These are phyloP conservation scores for Pittosporum tobira DNA, from an alignment of 129 eudicot species.

Conservation along the genomic window DNA sequence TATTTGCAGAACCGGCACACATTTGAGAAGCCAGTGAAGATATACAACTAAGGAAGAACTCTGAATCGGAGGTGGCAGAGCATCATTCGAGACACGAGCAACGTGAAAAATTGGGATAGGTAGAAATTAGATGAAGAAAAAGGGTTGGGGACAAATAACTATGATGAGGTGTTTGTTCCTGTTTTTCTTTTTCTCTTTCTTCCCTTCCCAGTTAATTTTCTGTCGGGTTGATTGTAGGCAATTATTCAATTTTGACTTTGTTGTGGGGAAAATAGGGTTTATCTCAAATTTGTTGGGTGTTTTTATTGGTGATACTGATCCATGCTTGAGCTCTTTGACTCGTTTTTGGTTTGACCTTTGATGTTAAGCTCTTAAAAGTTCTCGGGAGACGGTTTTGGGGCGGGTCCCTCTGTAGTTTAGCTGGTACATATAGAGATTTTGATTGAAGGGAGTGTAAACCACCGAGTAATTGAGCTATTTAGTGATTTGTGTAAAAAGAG, in stretches of 20 bases:
- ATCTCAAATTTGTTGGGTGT: background rate
- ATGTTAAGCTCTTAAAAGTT: background rate
- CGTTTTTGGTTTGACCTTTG: background rate
- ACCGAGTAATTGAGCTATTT: too few species aligned
- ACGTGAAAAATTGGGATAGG: background rate
- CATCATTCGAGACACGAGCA: background rate
- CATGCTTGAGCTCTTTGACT: background rate
- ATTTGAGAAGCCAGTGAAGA: slow-evolving; percentile 70
- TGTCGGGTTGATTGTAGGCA: background rate
- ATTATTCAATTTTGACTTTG: background rate
- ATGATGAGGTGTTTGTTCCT: background rate
- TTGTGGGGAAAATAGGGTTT: background rate
- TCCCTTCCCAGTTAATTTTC: background rate
- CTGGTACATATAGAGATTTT: slow-evolving; percentile 11
- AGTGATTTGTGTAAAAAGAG: too few species aligned
- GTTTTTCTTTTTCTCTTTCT: too few species aligned
- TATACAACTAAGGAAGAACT: slow-evolving; percentile 44
- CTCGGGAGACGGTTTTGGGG: background rate
- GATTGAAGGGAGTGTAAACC: background rate
- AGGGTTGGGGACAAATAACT: background rate
- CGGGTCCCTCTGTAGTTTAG: slow-evolving; percentile 8
- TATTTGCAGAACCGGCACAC: slow-evolving; percentile 69
- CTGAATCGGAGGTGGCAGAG: slow-evolving; percentile 1
- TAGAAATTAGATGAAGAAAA: background rate
- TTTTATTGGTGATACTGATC: background rate